Base-by-base conservation (phyloP, 495 filamentous ascomycete genomes). In the Penicillium soppii region DNA sequence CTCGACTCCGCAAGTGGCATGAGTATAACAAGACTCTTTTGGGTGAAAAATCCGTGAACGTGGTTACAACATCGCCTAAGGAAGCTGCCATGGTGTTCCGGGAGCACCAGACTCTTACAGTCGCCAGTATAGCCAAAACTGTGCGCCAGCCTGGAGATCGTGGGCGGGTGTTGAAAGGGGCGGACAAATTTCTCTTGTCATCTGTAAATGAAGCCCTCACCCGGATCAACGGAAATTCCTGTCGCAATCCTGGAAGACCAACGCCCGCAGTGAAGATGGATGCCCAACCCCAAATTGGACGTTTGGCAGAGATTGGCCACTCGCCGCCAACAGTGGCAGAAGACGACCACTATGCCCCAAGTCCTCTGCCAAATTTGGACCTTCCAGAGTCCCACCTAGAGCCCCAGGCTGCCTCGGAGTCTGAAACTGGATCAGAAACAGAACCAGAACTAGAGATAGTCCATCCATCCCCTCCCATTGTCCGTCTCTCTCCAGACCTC, bases 1-100 rank as follows among this genome's bases (percentile, higher is more conserved):
- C 71, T 41, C 79, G 90, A 23, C 57, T 96, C 30, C 72, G 78
- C 45, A 81, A 75, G 63, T 95, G 90, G 91, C 78, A 85, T 56
- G 75, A 76, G n/a, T 90, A 88, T 54, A 80, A 82, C 21, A 70
- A 75, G 59, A 63, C 61, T 2, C 47, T 68, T 22, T 52, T 51
- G 9, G 62, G 41, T n/a, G 58, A 47, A 52, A 57, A 52, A 15
- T 55, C 54, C 33, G 58, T 27, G 42, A 56, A 30, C 12, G 27
- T 13, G 7, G 41, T 20, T 2, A 38, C 44, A 38, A 44, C 45
- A 47, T 47, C 52, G 6, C 30, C 40, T 32, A 62, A 59, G 17
- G 60, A 52, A 38, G 22, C 63, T 44, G 56, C 51, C 25, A 22
- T 74, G 37, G 10, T 59, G 7, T 69, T 72, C 50, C 57, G 62